A percentile compares a stretch with the other conserved stretches of the same genome.
phyloP scores from a whole-genome alignment of 2,329 filamentous ascomycete genomes.

The Penicillium sp. region DNA sequence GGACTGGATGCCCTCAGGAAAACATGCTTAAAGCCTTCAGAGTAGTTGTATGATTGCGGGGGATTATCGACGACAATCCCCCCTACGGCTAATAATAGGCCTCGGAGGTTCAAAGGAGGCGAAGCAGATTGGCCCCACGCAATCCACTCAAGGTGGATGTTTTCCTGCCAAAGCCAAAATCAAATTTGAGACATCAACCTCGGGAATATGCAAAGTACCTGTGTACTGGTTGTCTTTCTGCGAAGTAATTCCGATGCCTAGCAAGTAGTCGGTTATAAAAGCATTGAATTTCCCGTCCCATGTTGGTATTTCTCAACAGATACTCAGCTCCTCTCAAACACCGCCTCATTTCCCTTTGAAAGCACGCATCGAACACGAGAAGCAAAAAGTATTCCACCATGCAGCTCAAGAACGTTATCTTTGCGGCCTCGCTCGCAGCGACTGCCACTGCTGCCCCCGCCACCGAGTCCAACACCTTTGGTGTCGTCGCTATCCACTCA shows the following conservation, averaged over 20 bases:
- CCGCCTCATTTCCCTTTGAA: background rate
- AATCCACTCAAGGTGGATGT: background rate
- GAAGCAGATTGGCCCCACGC: constrained; percentile 1
- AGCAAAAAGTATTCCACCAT: constrained; percentile 25
- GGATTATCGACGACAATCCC: too few relatives aligned
- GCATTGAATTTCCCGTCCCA: background rate
- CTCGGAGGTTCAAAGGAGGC: background rate
- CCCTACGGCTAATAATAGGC: constrained; percentile 1
- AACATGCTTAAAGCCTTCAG: too few relatives aligned
- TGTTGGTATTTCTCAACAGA: background rate
- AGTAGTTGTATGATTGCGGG: too few relatives aligned
- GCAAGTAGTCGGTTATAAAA: background rate
- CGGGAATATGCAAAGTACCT: background rate
- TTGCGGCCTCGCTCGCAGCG: constrained; percentile 37
- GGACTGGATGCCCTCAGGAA: too few relatives aligned
- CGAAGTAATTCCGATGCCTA: constrained; percentile 1
- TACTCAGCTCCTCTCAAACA: background rate
- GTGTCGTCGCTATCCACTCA: constrained; percentile 56
- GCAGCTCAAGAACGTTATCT: constrained; percentile 33
- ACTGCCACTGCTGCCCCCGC: constrained; percentile 31
- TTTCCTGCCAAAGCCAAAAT: constrained; percentile 1
- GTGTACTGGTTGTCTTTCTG: background rate
- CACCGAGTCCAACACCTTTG: constrained; percentile 47
- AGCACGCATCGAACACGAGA: background rate
- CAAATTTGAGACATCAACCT: constrained; percentile 12